Evolutionary conservation across 1,284 basidiomycete genomes (phyloP).

Genomic region (Meripilus lineatus): DNA sequence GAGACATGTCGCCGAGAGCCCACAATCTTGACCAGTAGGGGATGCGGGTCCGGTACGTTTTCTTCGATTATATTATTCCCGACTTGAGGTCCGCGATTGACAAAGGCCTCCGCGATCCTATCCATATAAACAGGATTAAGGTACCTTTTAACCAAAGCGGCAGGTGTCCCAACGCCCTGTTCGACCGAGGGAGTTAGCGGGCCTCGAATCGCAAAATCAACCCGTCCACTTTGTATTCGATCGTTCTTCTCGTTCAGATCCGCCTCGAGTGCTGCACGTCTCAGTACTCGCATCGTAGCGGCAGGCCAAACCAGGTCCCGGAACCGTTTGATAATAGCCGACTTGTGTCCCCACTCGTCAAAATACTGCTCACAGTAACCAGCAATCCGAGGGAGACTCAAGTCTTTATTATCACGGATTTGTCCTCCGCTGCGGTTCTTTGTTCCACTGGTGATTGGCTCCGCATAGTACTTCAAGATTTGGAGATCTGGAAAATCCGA

Average conservation of each 20-base stretch:
- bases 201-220: slow-evolving; percentile 18
- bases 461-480: slow-evolving; percentile 41
- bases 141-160: slow-evolving; percentile 27
- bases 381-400: slow-evolving; percentile 41
- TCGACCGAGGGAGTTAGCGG: slow-evolving; percentile 15
- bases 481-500: slow-evolving; percentile 34
- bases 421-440: slow-evolving; percentile 23
- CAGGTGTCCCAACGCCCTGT: slow-evolving; percentile 32
- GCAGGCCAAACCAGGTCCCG: slow-evolving; percentile 36
- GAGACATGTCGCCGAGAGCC: slow-evolving; percentile 31
- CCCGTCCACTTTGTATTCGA: slow-evolving; percentile 16
- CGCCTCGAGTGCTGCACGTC: slow-evolving; percentile 36
- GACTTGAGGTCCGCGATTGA: slow-evolving; percentile 21
- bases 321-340: slow-evolving; percentile 37
- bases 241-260: slow-evolving; percentile 30
- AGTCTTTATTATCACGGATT: slow-evolving; percentile 26
- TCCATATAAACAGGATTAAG: slow-evolving; percentile 25
- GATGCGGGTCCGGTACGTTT: slow-evolving; percentile 21
- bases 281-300: slow-evolving; percentile 35
- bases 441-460: slow-evolving; percentile 30
- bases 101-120: slow-evolving; percentile 30
- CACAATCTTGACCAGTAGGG: slow-evolving; percentile 31
- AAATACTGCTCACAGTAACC: slow-evolving; percentile 51
- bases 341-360: slow-evolving; percentile 47
- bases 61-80: too few relatives aligned